phyloP scores from a whole-genome alignment of 2,329 filamentous ascomycete genomes.

The Epichloe hybrida region DNA sequence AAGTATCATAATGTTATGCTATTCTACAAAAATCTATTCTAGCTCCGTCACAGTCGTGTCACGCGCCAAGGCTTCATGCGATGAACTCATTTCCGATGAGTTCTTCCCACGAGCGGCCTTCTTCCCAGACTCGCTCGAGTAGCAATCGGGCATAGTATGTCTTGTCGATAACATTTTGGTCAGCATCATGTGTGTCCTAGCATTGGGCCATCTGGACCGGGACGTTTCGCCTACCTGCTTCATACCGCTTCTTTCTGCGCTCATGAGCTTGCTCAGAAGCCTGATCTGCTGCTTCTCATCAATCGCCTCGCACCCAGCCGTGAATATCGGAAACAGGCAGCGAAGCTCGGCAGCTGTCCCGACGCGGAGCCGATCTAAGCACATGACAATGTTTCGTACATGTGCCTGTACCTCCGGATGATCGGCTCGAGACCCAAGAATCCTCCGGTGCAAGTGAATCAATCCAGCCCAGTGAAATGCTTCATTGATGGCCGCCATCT shows the following conservation, averaged over 20 bases:
- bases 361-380: slow-evolving; percentile 46
- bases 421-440: slow-evolving; percentile 45
- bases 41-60: not conserved
- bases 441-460: slow-evolving; percentile 61
- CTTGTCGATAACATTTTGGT: slow-evolving; percentile 21
- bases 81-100: slow-evolving; percentile 53
- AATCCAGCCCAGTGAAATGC: slow-evolving; percentile 70
- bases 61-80: slow-evolving; percentile 28
- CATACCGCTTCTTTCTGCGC: slow-evolving; percentile 61
- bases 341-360: slow-evolving; percentile 63
- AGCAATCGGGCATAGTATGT: slow-evolving; percentile 46
- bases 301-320: slow-evolving; percentile 61
- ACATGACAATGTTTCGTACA: slow-evolving; percentile 48
- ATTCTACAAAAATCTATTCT: not conserved
- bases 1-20: not conserved
- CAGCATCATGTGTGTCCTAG: not conserved
- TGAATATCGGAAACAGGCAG: slow-evolving; percentile 69
- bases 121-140: slow-evolving; percentile 58
- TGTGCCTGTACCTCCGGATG: slow-evolving; percentile 49
- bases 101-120: slow-evolving; percentile 54
- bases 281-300: slow-evolving; percentile 40
- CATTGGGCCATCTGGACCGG: not conserved
- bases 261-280: slow-evolving; percentile 51
- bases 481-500: slow-evolving; percentile 60
- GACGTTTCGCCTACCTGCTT: slow-evolving; percentile 44